These are phyloP conservation scores for Debaryomyces maramus DNA, from an alignment of 805 yeast genomes.

Conservation along the genomic window DNA sequence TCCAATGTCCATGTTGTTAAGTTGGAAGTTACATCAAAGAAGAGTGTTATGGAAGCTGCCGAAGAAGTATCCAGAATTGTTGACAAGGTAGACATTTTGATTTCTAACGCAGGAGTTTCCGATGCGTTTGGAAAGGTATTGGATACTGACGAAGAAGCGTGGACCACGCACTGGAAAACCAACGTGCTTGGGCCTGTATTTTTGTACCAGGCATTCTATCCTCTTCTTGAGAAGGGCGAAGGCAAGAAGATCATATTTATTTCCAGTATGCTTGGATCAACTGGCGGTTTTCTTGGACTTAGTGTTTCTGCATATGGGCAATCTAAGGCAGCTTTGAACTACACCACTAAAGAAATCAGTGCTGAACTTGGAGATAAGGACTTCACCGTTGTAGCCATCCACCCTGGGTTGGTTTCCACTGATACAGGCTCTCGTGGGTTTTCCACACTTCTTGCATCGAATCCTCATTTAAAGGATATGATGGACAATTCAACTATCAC, in stretches of 20 bases:
- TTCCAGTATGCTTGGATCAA: constrained; percentile 28
- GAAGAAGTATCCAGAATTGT: not conserved
- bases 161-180: constrained; percentile 12
- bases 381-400: constrained; percentile 28
- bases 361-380: constrained; percentile 22
- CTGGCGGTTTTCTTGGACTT: constrained; percentile 19
- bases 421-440: constrained; percentile 25
- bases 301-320: constrained; percentile 26
- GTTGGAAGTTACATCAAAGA: constrained; percentile 26
- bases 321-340: constrained; percentile 40
- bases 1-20: constrained; percentile 15
- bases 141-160: constrained; percentile 17
- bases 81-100: constrained; percentile 30
- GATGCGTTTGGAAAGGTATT: constrained; percentile 14
- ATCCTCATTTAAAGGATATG: constrained; percentile 3
- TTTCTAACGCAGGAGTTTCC: constrained; percentile 30
- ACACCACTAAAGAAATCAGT: constrained; percentile 23
- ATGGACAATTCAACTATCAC: constrained; percentile 6
- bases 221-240: constrained; percentile 20
- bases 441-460: not conserved
- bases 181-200: constrained; percentile 36
- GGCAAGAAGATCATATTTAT: constrained; percentile 28
- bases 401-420: constrained; percentile 43
- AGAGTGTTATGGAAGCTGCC: constrained; percentile 19
- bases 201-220: constrained; percentile 24